These are phyloP conservation scores for Diplodia mutila DNA, from an alignment of 2,329 filamentous ascomycete species.

Conservation along the genomic window DNA sequence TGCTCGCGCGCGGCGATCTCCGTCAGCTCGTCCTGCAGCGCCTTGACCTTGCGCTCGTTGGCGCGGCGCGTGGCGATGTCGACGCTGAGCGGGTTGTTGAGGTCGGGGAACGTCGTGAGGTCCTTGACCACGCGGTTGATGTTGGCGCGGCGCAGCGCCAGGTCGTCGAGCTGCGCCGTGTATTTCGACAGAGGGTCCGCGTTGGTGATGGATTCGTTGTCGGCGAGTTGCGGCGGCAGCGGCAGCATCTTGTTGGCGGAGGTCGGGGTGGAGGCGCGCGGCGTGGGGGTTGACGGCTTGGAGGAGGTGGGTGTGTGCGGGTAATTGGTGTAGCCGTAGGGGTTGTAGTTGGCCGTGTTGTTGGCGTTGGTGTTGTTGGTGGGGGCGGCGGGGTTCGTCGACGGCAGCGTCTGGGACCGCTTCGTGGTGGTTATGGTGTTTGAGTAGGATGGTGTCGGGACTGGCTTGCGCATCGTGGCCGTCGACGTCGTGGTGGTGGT, in stretches of 20 bases:
- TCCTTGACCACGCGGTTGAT: constrained; percentile 42
- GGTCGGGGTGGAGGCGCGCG: constrained; percentile 31
- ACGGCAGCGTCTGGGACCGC: constrained; percentile 8
- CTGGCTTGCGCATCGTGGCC: constrained; percentile 34
- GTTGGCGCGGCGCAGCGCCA: constrained; percentile 43
- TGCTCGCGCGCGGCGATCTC: constrained; percentile 45
- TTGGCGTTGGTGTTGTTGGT: no score
- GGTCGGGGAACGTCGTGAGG: constrained; percentile 38
- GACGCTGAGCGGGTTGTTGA: constrained; percentile 44
- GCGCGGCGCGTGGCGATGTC: constrained; percentile 41
- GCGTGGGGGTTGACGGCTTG: not conserved
- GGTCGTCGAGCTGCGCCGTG: constrained; percentile 45
- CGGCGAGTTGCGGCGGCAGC: constrained; percentile 34
- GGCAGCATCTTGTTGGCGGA: constrained; percentile 44
- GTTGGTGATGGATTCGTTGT: constrained; percentile 33
- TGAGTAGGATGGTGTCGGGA: constrained; percentile 31
- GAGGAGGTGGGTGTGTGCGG: constrained; percentile 8
- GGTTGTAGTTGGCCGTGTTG: not conserved
- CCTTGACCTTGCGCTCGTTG: constrained; percentile 41
- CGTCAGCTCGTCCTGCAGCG: constrained; percentile 42
- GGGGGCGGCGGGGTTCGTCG: not conserved
- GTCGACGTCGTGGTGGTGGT: constrained; percentile 29
- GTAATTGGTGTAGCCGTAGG: not conserved
- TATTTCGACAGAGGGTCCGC: constrained; percentile 42
- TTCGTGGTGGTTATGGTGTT: constrained; percentile 27